Conservation (phyloP, 192 early-diverging fungal genomes). For the Backusella australiensis region DNA sequence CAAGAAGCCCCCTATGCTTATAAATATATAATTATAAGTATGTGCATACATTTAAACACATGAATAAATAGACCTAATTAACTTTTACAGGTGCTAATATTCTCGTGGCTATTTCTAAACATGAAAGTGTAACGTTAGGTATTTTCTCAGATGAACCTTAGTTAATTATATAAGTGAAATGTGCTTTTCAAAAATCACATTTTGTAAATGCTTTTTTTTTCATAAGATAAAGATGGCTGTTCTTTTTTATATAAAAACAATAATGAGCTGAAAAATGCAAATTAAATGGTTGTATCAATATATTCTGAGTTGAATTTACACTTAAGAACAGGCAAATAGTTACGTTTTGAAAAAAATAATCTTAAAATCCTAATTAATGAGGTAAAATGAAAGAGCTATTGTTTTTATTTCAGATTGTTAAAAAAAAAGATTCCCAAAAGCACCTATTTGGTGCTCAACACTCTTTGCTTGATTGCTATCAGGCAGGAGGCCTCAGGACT, state of each 20-base stretch:
- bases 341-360: not conserved
- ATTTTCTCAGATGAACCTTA: not conserved
- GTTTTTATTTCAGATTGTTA: not conserved
- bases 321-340: not conserved
- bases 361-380: not conserved
- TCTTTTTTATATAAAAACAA: not conserved
- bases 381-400: not conserved
- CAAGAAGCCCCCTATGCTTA: not conserved
- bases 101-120: constrained; percentile 5
- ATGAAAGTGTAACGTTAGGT: not conserved
- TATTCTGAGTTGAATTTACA: not conserved
- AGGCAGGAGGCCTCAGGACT: not conserved
- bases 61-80: not conserved
- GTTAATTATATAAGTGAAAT: not conserved
- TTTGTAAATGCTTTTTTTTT: not conserved
- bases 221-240: not conserved
- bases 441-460: not conserved
- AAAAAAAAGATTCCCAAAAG: not conserved
- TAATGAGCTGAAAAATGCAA: no score
- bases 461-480: not conserved
- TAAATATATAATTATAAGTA: not conserved
- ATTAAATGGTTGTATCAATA: not conserved
- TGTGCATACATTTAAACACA: not conserved
- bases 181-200: not conserved
- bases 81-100: not conserved